phyloP scores from a whole-genome alignment of 1,139 yeast genomes.

The Geotrichum histeridarum region DNA sequence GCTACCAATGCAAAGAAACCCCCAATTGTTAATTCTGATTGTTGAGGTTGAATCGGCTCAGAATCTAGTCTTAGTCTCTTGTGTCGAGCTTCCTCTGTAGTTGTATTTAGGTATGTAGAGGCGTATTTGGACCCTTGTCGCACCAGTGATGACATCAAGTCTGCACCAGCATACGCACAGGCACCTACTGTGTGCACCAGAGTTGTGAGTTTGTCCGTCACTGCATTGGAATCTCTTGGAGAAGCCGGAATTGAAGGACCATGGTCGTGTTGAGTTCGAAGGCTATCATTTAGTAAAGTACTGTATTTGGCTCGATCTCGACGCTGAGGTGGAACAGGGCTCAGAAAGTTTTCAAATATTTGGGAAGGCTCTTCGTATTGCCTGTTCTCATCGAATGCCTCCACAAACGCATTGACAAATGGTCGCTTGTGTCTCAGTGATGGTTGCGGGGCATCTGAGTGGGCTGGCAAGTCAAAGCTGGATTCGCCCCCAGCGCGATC shows the following conservation, averaged over 20 bases:
- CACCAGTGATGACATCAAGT: constrained; percentile 2
- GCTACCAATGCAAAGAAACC: no score
- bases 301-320: not conserved
- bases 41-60: no score
- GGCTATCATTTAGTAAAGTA: no score
- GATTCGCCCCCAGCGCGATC: no score
- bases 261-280: no score
- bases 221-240: not conserved
- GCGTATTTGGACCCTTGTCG: not conserved
- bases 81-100: not conserved
- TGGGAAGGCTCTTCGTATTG: not conserved
- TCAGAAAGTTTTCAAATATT: not conserved
- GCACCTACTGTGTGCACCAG: not conserved
- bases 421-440: not conserved
- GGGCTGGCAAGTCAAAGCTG: not conserved
- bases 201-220: constrained; percentile 1
- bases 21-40: no score
- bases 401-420: not conserved
- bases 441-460: not conserved
- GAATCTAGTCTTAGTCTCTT: not conserved
- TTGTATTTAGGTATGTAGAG: not conserved
- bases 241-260: no score
- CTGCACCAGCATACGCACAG: constrained; percentile 4
- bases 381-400: not conserved
- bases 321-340: not conserved